Conservation (phyloP, 768 basidiomycete species). For the Lanmaoa rubissima region DNA sequence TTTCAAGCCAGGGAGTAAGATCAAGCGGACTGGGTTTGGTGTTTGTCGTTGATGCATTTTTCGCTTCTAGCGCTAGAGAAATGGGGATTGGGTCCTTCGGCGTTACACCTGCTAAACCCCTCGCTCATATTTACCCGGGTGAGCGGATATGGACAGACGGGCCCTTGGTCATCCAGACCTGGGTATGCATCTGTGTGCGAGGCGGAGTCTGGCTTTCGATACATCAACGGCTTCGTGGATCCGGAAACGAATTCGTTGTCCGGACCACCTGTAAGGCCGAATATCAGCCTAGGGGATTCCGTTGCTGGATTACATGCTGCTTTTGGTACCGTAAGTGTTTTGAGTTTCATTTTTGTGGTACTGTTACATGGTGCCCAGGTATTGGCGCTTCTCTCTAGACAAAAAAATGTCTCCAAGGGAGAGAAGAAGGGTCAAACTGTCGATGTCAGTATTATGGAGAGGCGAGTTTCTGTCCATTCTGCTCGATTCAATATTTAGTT, state of each 20-base stretch:
- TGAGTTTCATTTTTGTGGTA: neutral
- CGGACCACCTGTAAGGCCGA: slow-evolving; percentile 67
- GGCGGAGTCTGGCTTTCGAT: slow-evolving; percentile 71
- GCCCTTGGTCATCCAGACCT: slow-evolving; percentile 67
- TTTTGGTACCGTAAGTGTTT: slow-evolving; percentile 59
- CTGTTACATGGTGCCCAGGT: slow-evolving; percentile 38
- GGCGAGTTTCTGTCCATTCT: slow-evolving; percentile 33
- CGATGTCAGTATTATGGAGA: slow-evolving; percentile 77
- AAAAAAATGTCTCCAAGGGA: slow-evolving; percentile 32
- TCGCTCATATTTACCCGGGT: slow-evolving; percentile 89
- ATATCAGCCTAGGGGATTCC: slow-evolving; percentile 71
- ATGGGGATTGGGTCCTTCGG: slow-evolving; percentile 60
- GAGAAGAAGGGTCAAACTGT: slow-evolving; percentile 48
- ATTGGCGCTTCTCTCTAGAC: slow-evolving; percentile 54
- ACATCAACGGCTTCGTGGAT: slow-evolving; percentile 67
- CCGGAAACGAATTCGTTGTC: slow-evolving; percentile 48
- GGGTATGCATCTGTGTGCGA: slow-evolving; percentile 77
- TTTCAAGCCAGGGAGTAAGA: slow-evolving; percentile 71
- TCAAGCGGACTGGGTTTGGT: too few species aligned
- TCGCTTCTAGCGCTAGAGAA: slow-evolving; percentile 58
- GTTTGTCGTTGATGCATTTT: neutral
- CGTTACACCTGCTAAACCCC: slow-evolving; percentile 71
- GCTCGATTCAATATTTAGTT: neutral
- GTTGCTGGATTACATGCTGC: slow-evolving; percentile 72
- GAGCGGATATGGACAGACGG: slow-evolving; percentile 74